A percentile compares a stretch with the other conserved stretches of the same genome.
Evolutionary conservation across 495 filamentous ascomycete genomes (phyloP).

Genomic region (Daldinia decipiens): DNA sequence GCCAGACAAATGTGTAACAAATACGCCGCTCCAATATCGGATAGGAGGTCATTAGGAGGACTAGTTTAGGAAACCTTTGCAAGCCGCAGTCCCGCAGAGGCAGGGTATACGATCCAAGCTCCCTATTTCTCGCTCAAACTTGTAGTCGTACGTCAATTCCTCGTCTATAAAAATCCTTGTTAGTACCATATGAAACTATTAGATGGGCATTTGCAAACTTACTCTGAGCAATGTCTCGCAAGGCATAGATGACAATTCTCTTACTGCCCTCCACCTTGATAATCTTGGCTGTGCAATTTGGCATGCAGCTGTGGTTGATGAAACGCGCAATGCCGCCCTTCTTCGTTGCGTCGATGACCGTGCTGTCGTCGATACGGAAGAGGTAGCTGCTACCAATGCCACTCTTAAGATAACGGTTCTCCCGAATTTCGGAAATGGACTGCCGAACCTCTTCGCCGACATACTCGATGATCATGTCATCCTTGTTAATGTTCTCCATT

Average conservation of each 20-base stretch:
- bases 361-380: constrained; percentile 97
- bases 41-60: constrained; percentile 11
- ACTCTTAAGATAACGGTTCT: constrained; percentile 90
- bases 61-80: constrained; percentile 99
- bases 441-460: constrained; percentile 97
- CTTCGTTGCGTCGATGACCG: constrained; percentile 97
- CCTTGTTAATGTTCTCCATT: constrained; percentile 94
- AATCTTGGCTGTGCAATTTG: constrained; percentile 99
- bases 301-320: constrained; percentile 98
- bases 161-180: constrained; percentile 74
- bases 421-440: constrained; percentile 93
- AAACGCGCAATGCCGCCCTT: constrained; percentile 97
- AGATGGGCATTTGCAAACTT: constrained; percentile 55
- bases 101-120: constrained; percentile 96
- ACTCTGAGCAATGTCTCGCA: constrained; percentile 94
- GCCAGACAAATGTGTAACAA: constrained; percentile 22
- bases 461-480: constrained; percentile 99
- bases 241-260: constrained; percentile 97
- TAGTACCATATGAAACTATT: constrained; percentile 49
- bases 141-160: constrained; percentile 99
- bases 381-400: constrained; percentile 97
- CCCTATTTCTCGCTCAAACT: constrained; percentile 96
- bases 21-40: constrained; percentile 13
- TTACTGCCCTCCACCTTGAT: constrained; percentile 99
- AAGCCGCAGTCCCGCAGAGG: constrained; percentile 92